Conservation (phyloP, 2,329 filamentous ascomycete genomes). For the Daldinia sp. region DNA sequence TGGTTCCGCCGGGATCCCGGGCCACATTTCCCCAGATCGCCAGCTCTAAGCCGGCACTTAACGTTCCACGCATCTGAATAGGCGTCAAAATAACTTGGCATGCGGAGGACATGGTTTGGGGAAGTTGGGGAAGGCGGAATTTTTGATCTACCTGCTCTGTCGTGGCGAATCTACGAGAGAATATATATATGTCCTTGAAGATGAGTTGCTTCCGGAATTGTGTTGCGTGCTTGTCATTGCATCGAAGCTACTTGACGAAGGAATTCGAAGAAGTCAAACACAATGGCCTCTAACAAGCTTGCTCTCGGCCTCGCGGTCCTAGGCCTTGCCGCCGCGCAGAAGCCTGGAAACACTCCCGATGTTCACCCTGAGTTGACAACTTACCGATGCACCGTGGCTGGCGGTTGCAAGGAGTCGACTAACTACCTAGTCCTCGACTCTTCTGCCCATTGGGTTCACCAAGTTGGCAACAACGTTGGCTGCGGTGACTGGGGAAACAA, state of each 20-base stretch:
- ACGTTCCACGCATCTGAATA: constrained; percentile 43
- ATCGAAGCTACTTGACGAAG: constrained; percentile 6
- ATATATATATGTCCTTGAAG: constrained; percentile 27
- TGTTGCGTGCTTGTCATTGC: constrained; percentile 34
- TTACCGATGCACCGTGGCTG: constrained; percentile 62
- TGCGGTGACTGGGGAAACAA: constrained; percentile 53
- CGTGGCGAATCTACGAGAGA: constrained; percentile 11
- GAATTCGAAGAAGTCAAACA: constrained; percentile 16
- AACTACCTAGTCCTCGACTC: constrained; percentile 65
- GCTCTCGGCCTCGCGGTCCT: constrained; percentile 47
- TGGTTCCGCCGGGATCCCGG: constrained; percentile 41
- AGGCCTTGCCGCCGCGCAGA: constrained; percentile 53
- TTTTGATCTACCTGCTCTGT: constrained; percentile 5
- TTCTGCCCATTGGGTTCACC: constrained; percentile 59
- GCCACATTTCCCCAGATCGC: constrained; percentile 33
- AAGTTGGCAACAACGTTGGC: constrained; percentile 50
- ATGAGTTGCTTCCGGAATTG: constrained; percentile 28
- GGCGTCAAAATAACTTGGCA: constrained; percentile 39
- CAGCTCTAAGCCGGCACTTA: constrained; percentile 33
- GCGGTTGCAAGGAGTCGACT: constrained; percentile 61
- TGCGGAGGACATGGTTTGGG: constrained; percentile 37
- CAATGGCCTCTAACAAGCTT: constrained; percentile 47
- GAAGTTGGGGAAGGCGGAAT: constrained; percentile 29
- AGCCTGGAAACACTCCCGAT: constrained; percentile 55
- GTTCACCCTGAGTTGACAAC: constrained; percentile 62